These are phyloP conservation scores for Saitozyma sp. DNA, from an alignment of 768 basidiomycete genomes.

Conservation along the genomic window DNA sequence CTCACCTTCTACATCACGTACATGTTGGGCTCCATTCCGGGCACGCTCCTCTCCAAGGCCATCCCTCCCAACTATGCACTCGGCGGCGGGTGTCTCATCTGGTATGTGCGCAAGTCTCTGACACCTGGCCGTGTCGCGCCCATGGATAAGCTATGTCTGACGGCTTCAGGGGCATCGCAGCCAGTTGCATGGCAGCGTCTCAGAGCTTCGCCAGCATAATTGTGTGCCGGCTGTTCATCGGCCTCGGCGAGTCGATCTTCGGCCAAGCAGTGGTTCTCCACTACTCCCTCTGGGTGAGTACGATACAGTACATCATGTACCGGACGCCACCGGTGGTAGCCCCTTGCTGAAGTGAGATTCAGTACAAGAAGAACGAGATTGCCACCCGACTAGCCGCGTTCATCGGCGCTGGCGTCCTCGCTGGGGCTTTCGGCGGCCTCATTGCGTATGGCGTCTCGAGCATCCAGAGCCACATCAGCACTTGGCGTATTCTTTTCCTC, in stretches of 20 bases:
- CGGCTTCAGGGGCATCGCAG: background rate
- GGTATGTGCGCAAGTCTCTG: conserved; percentile 76
- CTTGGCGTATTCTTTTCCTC: conserved; percentile 69
- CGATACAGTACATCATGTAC: background rate
- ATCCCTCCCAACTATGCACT: conserved; percentile 17
- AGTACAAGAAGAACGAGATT: conserved; percentile 35
- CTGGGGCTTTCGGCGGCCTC: conserved; percentile 65
- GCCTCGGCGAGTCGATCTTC: conserved; percentile 37
- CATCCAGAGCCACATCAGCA: conserved; percentile 52
- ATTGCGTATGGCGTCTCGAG: conserved; percentile 77
- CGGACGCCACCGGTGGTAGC: too few species aligned
- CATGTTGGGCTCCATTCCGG: conserved; percentile 19
- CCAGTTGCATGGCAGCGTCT: too few species aligned
- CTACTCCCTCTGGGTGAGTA: conserved; percentile 12
- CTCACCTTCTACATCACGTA: conserved; percentile 73
- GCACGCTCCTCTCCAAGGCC: conserved; percentile 18
- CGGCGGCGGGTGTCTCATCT: conserved; percentile 66
- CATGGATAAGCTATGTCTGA: conserved; percentile 25
- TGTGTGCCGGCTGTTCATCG: conserved; percentile 37
- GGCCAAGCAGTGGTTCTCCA: conserved; percentile 14
- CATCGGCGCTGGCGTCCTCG: conserved; percentile 31
- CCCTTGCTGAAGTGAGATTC: background rate
- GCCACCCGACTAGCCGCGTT: conserved; percentile 43
- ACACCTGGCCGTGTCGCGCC: conserved; percentile 55
- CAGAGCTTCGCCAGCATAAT: too few species aligned